Evolutionary conservation across 2,329 filamentous ascomycete species (phyloP).

Genomic region (Colletotrichum sp.): DNA sequence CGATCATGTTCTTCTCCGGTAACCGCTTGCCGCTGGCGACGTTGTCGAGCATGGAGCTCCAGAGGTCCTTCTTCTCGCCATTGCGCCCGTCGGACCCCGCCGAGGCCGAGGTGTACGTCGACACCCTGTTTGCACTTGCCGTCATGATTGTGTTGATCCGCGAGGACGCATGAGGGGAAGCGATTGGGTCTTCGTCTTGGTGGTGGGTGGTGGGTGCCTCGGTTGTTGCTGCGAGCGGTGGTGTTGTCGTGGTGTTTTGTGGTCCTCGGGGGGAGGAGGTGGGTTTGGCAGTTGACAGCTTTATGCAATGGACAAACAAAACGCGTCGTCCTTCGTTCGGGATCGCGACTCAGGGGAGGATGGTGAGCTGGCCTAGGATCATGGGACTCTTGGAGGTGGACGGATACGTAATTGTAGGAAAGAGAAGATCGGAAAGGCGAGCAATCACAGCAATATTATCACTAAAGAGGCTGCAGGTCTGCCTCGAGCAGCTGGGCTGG

Average conservation of each 20-base stretch:
- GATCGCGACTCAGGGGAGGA: conserved; percentile 8
- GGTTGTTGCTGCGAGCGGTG: not conserved
- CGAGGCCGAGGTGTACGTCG: conserved; percentile 63
- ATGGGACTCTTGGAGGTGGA: not conserved
- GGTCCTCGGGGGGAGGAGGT: not conserved
- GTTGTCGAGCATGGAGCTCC: conserved; percentile 90
- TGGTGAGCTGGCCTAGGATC: not conserved
- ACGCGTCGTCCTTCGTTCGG: not conserved
- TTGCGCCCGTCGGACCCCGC: conserved; percentile 60
- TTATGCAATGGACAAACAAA: conserved; percentile 7
- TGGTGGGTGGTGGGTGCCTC: not conserved
- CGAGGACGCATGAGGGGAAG: conserved; percentile 9
- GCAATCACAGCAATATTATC: not conserved
- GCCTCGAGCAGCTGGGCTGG: not conserved
- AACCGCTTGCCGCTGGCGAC: conserved; percentile 89
- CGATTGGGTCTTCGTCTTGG: not conserved
- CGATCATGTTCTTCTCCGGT: conserved; percentile 88
- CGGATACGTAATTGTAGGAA: no score
- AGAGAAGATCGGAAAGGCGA: fast-evolving
- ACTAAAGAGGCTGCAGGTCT: not conserved
- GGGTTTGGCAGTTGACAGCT: conserved; percentile 13
- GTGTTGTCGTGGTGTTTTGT: conserved; percentile 1
- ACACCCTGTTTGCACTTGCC: conserved; percentile 59
- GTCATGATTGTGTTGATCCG: conserved; percentile 43
- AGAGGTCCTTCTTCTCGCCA: conserved; percentile 85